Evolutionary conservation across 768 basidiomycete species (phyloP).

Genomic region (Erythrobasidium yunnanense): DNA sequence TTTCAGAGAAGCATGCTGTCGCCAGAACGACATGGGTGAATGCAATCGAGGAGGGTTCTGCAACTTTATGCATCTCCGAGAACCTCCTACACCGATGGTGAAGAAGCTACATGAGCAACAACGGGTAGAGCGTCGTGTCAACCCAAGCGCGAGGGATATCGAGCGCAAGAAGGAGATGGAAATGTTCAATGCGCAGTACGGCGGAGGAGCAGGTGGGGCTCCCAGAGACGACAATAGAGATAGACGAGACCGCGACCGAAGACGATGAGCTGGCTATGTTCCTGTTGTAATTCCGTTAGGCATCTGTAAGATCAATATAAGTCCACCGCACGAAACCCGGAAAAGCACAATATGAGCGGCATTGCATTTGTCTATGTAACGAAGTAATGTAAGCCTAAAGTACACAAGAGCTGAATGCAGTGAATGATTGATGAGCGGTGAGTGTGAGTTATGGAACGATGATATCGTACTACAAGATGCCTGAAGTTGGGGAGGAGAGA

Average conservation of each 20-base stretch:
- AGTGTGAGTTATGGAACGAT: too few relatives aligned
- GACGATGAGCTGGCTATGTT: too few relatives aligned
- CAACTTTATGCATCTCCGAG: slow-evolving; percentile 66
- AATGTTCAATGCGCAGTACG: slow-evolving; percentile 22
- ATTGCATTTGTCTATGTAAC: too few relatives aligned
- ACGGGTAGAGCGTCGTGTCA: slow-evolving; percentile 20
- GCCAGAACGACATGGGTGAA: slow-evolving; percentile 88
- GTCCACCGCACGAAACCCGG: too few relatives aligned
- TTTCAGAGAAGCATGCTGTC: slow-evolving; percentile 95
- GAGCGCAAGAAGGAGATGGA: slow-evolving; percentile 34
- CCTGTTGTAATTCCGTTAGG: too few relatives aligned
- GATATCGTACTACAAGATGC: too few relatives aligned
- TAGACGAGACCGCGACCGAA: background rate
- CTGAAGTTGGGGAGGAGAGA: too few relatives aligned
- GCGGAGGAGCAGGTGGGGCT: background rate
- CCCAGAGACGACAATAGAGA: background rate
- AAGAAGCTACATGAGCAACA: slow-evolving; percentile 34
- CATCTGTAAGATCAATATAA: too few relatives aligned
- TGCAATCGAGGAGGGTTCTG: slow-evolving; percentile 97
- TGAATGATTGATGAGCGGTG: too few relatives aligned
- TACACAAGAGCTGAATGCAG: too few relatives aligned
- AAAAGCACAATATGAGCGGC: too few relatives aligned
- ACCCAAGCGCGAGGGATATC: slow-evolving; percentile 30
- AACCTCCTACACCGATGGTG: slow-evolving; percentile 31
- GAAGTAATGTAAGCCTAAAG: too few relatives aligned